Percentiles rank a stretch among this genome's conserved stretches.
Evolutionary conservation across 371 early-diverging fungal genomes (phyloP).

Genomic region (Mucor plumbeus): DNA sequence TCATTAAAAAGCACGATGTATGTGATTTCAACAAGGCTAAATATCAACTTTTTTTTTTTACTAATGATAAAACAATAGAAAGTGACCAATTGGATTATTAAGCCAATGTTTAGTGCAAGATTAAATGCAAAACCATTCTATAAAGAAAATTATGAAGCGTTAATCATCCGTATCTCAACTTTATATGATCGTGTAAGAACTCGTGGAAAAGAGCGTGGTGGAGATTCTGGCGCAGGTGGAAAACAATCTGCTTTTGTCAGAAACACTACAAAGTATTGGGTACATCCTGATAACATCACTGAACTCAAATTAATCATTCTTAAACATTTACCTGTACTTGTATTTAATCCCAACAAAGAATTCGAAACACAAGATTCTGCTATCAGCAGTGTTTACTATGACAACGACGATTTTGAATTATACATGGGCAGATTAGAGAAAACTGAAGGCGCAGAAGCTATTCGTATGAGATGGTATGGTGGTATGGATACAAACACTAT

Average conservation of each 20-base stretch:
- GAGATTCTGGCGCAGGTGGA: conserved; percentile 53
- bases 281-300: conserved; percentile 97
- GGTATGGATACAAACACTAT: conserved; percentile 82
- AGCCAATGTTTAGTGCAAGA: conserved; percentile 87
- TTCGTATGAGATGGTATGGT: conserved; percentile 98
- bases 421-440: conserved; percentile 95
- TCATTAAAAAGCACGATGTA: conserved; percentile 95
- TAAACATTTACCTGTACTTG: conserved; percentile 96
- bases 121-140: conserved; percentile 89
- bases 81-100: conserved; percentile 85
- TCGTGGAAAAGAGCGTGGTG: conserved; percentile 72
- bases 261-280: conserved; percentile 97
- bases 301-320: conserved; percentile 94
- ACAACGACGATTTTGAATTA: conserved; percentile 92
- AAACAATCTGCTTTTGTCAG: conserved; percentile 78
- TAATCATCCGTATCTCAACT: conserved; percentile 88
- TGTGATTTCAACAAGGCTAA: neutral
- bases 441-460: conserved; percentile 93
- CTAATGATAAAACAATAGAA: conserved; percentile 49
- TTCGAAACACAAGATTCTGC: conserved; percentile 82
- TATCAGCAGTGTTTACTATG: conserved; percentile 96
- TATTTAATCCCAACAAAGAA: conserved; percentile 87
- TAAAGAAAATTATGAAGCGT: conserved; percentile 88
- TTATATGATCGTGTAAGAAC: conserved; percentile 91
- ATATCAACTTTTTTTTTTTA: neutral